A percentile compares a stretch with the other conserved stretches of the same genome.
phyloP scores from a whole-genome alignment of 352 stramenopile genomes.

The Phytopythium litorale region DNA sequence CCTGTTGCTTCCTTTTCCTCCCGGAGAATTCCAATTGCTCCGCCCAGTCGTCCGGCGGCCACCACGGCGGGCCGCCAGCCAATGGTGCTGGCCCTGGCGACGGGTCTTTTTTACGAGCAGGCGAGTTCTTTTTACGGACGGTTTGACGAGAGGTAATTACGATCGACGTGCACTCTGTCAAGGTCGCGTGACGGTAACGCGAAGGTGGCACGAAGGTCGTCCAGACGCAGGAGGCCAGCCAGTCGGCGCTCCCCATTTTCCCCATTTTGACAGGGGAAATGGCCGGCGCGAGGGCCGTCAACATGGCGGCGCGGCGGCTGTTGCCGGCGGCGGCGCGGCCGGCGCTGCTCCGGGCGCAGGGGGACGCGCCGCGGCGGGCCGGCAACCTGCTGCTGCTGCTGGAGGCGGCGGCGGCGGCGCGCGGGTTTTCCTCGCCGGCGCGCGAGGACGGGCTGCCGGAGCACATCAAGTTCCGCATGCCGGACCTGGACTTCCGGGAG shows the following conservation, averaged over 20 bases:
- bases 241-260: too few species aligned
- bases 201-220: too few species aligned
- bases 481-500: constrained; percentile 80
- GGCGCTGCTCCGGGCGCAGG: background rate
- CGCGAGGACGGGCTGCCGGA: constrained; percentile 29
- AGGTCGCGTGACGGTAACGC: too few species aligned
- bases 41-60: background rate
- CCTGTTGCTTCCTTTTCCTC: constrained; percentile 50
- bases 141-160: background rate
- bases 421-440: background rate
- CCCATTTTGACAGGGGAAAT: background rate
- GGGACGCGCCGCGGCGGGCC: background rate
- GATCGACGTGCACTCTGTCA: background rate
- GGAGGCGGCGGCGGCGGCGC: background rate
- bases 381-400: background rate
- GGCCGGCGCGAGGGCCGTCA: background rate
- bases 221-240: too few species aligned
- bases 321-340: constrained; percentile 2
- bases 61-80: constrained; percentile 9
- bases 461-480: constrained; percentile 88
- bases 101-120: background rate
- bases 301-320: constrained; percentile 8
- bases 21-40: constrained; percentile 60
- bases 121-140: background rate
- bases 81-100: constrained; percentile 9